These are phyloP conservation scores for Hypsizygus marmoreus DNA, from an alignment of 768 basidiomycete species.

Conservation along the genomic window DNA sequence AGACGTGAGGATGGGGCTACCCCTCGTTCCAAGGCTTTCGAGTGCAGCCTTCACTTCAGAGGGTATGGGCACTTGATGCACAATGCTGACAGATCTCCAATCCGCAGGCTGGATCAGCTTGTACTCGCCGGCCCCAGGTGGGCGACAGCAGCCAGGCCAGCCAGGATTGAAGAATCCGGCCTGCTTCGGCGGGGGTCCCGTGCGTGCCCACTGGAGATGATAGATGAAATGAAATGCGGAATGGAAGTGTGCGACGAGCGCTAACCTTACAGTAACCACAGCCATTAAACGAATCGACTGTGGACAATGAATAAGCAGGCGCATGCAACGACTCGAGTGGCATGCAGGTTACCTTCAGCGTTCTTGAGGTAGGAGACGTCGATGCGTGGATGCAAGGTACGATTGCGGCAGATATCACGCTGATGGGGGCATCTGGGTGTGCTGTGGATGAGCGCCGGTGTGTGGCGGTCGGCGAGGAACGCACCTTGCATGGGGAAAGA, in stretches of 20 bases:
- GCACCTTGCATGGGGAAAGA: slow-evolving; percentile 70
- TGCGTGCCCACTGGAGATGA: slow-evolving; percentile 66
- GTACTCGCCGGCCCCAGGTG: slow-evolving; percentile 61
- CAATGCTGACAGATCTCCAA: slow-evolving; percentile 78
- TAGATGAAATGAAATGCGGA: slow-evolving; percentile 24
- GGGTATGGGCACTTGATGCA: slow-evolving; percentile 76
- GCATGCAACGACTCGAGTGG: slow-evolving; percentile 11
- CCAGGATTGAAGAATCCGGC: slow-evolving; percentile 69
- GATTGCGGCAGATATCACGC: slow-evolving; percentile 75
- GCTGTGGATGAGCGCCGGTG: slow-evolving; percentile 21
- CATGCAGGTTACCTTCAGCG: slow-evolving; percentile 68
- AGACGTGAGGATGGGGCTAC: slow-evolving; percentile 31
- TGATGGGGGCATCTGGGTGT: slow-evolving; percentile 71
- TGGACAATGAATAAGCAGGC: slow-evolving; percentile 16
- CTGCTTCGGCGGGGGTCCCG: slow-evolving; percentile 53
- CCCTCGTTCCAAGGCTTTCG: slow-evolving; percentile 51
- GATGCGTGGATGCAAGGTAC: slow-evolving; percentile 69
- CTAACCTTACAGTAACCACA: slow-evolving; percentile 90
- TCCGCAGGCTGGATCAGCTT: slow-evolving; percentile 69
- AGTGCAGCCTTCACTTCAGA: slow-evolving; percentile 68
- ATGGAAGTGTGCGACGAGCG: slow-evolving; percentile 22
- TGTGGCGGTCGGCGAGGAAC: slow-evolving; percentile 14
- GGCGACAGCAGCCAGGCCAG: slow-evolving; percentile 90
- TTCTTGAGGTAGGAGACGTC: slow-evolving; percentile 83
- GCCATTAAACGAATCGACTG: slow-evolving; percentile 81